Base-by-base conservation (phyloP, 768 basidiomycete species). In the Cystobasidiopsis lactophilus region DNA sequence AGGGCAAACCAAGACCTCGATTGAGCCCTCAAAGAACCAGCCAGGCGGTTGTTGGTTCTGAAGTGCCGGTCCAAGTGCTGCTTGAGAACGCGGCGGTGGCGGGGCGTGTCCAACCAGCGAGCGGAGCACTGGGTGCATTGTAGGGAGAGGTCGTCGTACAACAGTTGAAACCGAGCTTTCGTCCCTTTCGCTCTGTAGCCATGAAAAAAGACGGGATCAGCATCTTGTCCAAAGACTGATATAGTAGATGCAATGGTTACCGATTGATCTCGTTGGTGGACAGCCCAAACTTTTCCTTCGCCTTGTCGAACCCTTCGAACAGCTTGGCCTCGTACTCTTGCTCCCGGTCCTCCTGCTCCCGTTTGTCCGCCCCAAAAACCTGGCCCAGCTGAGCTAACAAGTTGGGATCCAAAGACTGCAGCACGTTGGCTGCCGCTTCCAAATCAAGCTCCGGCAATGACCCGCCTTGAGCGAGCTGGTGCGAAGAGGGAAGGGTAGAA, bases 51-150 rank as follows among this genome's bases (percentile, higher is more conserved):
- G 51, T 56, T 96, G 65, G 91, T 81, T 64, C 79, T 74, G 69
- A 93, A 95, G 66, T 98, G 91, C 80, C 84, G 82, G 65, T 98
- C 91, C 61, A 96, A 73, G 64, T 98, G 93, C 53, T 79, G 76
- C 60, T 89, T 76, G 72, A 88, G 74, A 37, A 69, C 72, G 64
- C 77, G 79, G 69, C 79, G 84, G 55, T 83, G 86, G 50, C 70
- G 61, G 26, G 69, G 64, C 29, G 75, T 77, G 59, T 84, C 82
- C 45, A 80, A 70, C 66, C 89, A 91, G 40, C 91, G 79, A 51
- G 83, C 68, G 18, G 82, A 84, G 69, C 91, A 98, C 62, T 95
- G 89, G 68, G 80, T 85, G 73, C 91, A 98, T 68, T 86, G 81
- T 31, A 76, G 70, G 23, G 79, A 73, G 35, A 88, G 72, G 53